Percentiles rank a stretch among this genome's conserved stretches.
These are phyloP conservation scores for Phytopythium cucurbitacearum DNA, from an alignment of 352 stramenopile species.

Conservation along the genomic window DNA sequence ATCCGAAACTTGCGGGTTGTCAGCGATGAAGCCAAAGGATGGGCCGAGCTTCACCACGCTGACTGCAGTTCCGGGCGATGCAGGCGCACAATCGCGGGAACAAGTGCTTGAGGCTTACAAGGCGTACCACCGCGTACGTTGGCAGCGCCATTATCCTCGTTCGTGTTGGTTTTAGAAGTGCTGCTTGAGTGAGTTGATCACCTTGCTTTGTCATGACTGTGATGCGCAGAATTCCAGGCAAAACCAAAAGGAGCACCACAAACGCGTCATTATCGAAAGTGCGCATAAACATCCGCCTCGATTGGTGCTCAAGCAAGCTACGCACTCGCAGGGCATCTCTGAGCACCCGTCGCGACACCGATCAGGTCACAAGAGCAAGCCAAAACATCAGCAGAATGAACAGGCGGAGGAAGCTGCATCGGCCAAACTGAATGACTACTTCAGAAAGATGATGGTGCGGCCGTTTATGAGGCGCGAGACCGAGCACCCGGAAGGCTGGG, in stretches of 20 bases:
- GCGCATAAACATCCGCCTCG: conserved; percentile 33
- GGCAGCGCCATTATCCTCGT: background rate
- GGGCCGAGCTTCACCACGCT: conserved; percentile 1
- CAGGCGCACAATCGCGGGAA: conserved; percentile 14
- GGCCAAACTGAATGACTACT: conserved; percentile 13
- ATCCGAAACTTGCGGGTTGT: background rate
- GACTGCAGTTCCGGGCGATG: background rate
- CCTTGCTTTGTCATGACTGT: no score
- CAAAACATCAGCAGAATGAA: conserved; percentile 4
- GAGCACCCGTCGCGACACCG: background rate
- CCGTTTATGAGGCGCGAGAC: conserved; percentile 24
- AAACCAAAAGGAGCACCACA: conserved; percentile 42
- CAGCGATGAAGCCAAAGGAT: background rate
- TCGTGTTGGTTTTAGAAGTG: background rate
- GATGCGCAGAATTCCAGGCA: background rate
- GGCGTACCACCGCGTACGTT: conserved; percentile 27
- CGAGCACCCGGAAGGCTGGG: conserved; percentile 52
- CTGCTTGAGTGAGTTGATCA: background rate
- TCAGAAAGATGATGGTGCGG: conserved; percentile 36
- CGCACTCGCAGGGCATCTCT: background rate
- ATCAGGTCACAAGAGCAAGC: background rate
- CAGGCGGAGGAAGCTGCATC: background rate
- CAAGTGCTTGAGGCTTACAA: conserved; percentile 47
- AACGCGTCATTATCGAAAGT: conserved; percentile 57
- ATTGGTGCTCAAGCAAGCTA: conserved; percentile 31